Base-by-base conservation (phyloP, 805 yeast genomes). In the Grigorovia transvaalensis region DNA sequence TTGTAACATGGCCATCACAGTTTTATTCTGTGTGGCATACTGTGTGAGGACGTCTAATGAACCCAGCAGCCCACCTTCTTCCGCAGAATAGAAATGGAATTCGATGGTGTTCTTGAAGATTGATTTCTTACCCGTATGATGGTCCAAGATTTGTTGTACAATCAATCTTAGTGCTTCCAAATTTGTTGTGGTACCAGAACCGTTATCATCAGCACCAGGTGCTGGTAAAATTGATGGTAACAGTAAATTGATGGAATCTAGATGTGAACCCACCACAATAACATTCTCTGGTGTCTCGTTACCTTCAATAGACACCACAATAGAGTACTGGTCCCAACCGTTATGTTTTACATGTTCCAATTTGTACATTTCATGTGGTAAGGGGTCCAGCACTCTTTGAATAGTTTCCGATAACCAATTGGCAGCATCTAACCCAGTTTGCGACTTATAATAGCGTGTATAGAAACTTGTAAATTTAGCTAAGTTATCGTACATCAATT, bases 151-250 rank as follows among this genome's bases (percentile, higher is more conserved):
- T 47, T 57, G 55, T 40, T 69, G 72, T 8, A 77, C 66, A 29
- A 88, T 69, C 15, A 85, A 68, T 57, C 93, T 75, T 59, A 89
- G 75, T 1, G 89, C 81, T 65, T 89, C 95, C 51, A 89, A 67
- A 35, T 79, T 77, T 2, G 95, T 84, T 4, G 84, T 81, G 4
- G 90, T 84, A 9, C 97, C 98, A 3, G 90, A 80, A 2, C 96
- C 95, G 66, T 90, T 86, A 64, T 91, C 98, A 64, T 91, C 98
- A 3, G 96, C 97, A 2, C 98, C 98, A 1, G 96, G 96, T 0
- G 96, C 88, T 23, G 80, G 74, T 57, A 85, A 63, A 18, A 81
- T 55, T 45, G 74, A 74, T 9, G 96, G 96, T 52, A 86, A 74
- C 45, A 86, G 57, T 51, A 87, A 71, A 64, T 88, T 88, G 56